A percentile compares a stretch with the other conserved stretches of the same genome.
phyloP scores from a whole-genome alignment of 352 stramenopile species.

The Globisporangium spinosum region DNA sequence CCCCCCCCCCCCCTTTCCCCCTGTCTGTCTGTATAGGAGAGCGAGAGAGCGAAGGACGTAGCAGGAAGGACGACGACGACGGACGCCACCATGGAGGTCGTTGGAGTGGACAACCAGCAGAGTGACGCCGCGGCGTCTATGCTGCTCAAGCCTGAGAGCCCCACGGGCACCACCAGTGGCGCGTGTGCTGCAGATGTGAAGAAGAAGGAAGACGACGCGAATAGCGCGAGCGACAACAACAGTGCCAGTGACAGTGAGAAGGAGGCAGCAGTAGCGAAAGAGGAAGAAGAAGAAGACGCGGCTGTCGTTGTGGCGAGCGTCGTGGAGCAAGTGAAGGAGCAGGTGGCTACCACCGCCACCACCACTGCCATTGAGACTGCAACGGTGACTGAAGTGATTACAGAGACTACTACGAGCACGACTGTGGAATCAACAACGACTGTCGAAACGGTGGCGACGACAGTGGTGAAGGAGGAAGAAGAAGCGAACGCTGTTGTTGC shows the following conservation, averaged over 20 bases:
- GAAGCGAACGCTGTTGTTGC: not conserved
- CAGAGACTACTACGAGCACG: not conserved
- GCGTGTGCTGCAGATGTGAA: not conserved
- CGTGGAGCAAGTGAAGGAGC: conserved; percentile 4
- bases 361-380: not conserved
- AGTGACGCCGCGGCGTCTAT: not conserved
- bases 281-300: not conserved
- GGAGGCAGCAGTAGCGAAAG: not conserved
- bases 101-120: conserved; percentile 19
- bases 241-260: not conserved
- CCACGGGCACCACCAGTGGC: not conserved
- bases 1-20: not conserved
- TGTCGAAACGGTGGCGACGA: not conserved
- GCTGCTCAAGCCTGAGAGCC: conserved; percentile 2
- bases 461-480: not conserved
- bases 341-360: not conserved
- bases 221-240: not conserved
- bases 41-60: not conserved
- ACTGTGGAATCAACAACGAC: not conserved
- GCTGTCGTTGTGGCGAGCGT: not conserved
- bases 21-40: conserved; percentile 2
- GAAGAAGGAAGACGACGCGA: conserved; percentile 2
- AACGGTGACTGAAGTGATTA: not conserved
- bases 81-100: conserved; percentile 8
- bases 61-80: not conserved